A percentile compares a stretch with the other conserved stretches of the same genome.
These are phyloP conservation scores for Polytrichum commune DNA, from an alignment of 225 moss, liverwort and hornwort species.

Conservation along the genomic window DNA sequence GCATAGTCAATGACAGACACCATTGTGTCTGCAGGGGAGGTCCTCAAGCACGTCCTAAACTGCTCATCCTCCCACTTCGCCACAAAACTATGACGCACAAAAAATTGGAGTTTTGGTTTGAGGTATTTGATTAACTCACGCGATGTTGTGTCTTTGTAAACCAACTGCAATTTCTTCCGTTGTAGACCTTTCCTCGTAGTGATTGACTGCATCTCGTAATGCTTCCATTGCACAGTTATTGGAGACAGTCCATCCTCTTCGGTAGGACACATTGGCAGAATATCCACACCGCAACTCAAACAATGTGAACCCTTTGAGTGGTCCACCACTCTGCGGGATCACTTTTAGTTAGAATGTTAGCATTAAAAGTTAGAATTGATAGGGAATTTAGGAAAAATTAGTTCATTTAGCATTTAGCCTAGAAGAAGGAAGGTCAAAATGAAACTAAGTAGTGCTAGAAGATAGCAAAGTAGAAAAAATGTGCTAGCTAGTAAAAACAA, in stretches of 20 bases:
- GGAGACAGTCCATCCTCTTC: not conserved
- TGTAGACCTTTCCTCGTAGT: not conserved
- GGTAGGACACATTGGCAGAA: not conserved
- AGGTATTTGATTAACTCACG: not conserved
- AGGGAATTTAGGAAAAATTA: too few species aligned
- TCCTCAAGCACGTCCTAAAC: not conserved
- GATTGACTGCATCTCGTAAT: not conserved
- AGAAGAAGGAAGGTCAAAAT: too few species aligned
- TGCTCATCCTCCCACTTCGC: not conserved
- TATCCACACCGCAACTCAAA: not conserved
- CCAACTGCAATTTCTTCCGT: not conserved
- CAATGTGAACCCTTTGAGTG: too few species aligned
- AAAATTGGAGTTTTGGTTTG: not conserved
- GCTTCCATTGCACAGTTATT: not conserved
- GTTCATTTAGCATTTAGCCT: too few species aligned
- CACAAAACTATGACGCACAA: not conserved
- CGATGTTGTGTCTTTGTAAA: not conserved
- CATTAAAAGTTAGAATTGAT: too few species aligned
- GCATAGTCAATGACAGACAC: conserved; percentile 1
- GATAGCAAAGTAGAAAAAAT: too few species aligned
- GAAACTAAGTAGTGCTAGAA: too few species aligned
- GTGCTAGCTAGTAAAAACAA: too few species aligned
- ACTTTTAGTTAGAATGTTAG: too few species aligned
- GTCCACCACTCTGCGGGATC: too few species aligned
- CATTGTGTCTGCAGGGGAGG: not conserved